Evolutionary conservation across 805 yeast genomes (phyloP).

Genomic region (Candida nitratophila): DNA sequence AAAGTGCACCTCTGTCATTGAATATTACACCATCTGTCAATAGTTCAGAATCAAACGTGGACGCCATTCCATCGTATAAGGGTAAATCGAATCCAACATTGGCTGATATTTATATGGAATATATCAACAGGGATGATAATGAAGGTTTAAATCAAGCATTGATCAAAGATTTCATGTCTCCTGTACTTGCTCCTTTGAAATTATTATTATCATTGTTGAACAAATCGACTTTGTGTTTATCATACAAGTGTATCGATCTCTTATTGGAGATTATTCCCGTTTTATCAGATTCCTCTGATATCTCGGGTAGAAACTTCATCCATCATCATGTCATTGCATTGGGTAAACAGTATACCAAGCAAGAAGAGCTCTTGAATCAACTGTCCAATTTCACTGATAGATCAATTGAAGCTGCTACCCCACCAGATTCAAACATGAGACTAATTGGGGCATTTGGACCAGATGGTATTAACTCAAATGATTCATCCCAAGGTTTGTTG

Average conservation of each 20-base stretch:
- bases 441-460: constrained; percentile 50
- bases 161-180: constrained; percentile 34
- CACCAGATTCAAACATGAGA: constrained; percentile 41
- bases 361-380: constrained; percentile 11
- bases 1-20: background rate
- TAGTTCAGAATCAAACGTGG: constrained; percentile 16
- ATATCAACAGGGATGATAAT: constrained; percentile 22
- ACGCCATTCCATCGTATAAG: constrained; percentile 3
- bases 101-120: constrained; percentile 15
- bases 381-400: constrained; percentile 5
- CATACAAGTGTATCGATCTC: constrained; percentile 51
- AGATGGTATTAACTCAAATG: constrained; percentile 55
- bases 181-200: constrained; percentile 47
- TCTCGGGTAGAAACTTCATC: constrained; percentile 75
- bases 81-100: background rate
- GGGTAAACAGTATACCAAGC: constrained; percentile 52
- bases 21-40: constrained; percentile 11
- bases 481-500: constrained; percentile 49
- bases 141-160: constrained; percentile 37
- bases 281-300: constrained; percentile 59
- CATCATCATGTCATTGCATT: constrained; percentile 77
- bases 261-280: constrained; percentile 44
- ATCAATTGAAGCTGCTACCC: constrained; percentile 39
- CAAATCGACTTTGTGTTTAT: constrained; percentile 51
- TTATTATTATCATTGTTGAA: constrained; percentile 54